phyloP scores from a whole-genome alignment of 2,329 filamentous ascomycete genomes.

The Thelonectria olida region DNA sequence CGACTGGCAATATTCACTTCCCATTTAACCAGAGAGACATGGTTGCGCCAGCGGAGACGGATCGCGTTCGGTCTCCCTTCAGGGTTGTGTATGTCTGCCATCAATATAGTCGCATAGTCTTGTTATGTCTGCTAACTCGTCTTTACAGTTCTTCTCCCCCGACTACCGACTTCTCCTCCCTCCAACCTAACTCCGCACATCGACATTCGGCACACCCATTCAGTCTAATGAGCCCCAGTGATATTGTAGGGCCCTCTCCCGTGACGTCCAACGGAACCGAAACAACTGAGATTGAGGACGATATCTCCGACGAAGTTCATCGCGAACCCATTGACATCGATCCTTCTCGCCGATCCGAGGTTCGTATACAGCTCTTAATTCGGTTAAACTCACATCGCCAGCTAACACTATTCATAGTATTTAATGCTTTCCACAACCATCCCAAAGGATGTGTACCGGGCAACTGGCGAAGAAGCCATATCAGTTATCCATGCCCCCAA shows the following conservation, averaged over 20 bases:
- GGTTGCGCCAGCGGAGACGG: slow-evolving; percentile 63
- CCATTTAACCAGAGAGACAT: slow-evolving; percentile 59
- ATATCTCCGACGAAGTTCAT: slow-evolving; percentile 69
- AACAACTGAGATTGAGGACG: slow-evolving; percentile 85
- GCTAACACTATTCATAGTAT: slow-evolving; percentile 46
- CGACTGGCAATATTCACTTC: slow-evolving; percentile 59
- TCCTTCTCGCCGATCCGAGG: slow-evolving; percentile 42
- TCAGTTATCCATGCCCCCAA: slow-evolving; percentile 93
- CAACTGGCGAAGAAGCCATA: slow-evolving; percentile 78
- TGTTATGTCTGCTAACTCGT: slow-evolving; percentile 18
- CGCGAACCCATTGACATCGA: slow-evolving; percentile 29
- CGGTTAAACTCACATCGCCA: neutral
- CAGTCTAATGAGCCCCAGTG: slow-evolving; percentile 69
- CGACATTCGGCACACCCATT: slow-evolving; percentile 59
- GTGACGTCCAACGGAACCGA: slow-evolving; percentile 88
- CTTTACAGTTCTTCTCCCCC: slow-evolving; percentile 47
- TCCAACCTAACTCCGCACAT: slow-evolving; percentile 61
- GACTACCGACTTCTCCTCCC: slow-evolving; percentile 55
- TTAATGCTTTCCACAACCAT: slow-evolving; percentile 66
- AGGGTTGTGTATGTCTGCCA: slow-evolving; percentile 59
- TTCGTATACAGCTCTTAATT: slow-evolving; percentile 24
- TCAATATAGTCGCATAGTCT: neutral
- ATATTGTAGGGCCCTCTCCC: slow-evolving; percentile 81
- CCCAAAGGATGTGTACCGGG: slow-evolving; percentile 64
- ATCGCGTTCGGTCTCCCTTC: slow-evolving; percentile 58